These are phyloP conservation scores for Suillus ampliporus DNA, from an alignment of 768 basidiomycete species.

Conservation along the genomic window DNA sequence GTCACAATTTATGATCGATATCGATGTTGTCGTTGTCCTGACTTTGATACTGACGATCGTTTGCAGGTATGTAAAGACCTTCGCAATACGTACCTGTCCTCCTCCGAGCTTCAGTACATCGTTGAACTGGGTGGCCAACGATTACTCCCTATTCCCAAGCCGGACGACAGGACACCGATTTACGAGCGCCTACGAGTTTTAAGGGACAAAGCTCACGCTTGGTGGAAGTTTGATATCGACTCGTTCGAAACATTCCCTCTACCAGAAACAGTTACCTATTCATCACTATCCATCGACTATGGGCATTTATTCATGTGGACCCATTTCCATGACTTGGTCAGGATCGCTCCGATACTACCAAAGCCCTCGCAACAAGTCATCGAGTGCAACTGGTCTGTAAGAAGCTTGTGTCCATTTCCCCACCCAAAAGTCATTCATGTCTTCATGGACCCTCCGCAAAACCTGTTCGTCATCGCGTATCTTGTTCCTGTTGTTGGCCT, in stretches of 20 bases:
- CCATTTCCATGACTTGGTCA: neutral
- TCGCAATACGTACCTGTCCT: neutral
- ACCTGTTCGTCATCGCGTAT: neutral
- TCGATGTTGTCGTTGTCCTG: neutral
- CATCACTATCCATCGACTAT: neutral
- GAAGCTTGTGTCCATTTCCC: neutral
- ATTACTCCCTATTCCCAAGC: neutral
- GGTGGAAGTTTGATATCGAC: neutral
- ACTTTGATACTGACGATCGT: neutral
- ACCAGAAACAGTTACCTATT: neutral
- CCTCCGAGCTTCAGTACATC: conserved; percentile 1
- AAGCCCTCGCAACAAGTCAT: neutral
- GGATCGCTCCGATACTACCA: neutral
- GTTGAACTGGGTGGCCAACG: conserved; percentile 2
- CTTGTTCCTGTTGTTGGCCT: neutral
- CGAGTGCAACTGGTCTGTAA: neutral
- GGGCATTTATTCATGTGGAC: neutral
- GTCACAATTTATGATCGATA: neutral
- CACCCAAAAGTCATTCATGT: neutral
- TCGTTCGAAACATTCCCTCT: neutral
- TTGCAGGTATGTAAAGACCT: neutral
- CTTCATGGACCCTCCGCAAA: neutral
- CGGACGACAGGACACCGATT: neutral
- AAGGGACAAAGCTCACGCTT: neutral
- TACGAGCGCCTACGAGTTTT: neutral